phyloP scores from a whole-genome alignment of 23 red algal species.

The Gracilaria vermiculophylla region DNA sequence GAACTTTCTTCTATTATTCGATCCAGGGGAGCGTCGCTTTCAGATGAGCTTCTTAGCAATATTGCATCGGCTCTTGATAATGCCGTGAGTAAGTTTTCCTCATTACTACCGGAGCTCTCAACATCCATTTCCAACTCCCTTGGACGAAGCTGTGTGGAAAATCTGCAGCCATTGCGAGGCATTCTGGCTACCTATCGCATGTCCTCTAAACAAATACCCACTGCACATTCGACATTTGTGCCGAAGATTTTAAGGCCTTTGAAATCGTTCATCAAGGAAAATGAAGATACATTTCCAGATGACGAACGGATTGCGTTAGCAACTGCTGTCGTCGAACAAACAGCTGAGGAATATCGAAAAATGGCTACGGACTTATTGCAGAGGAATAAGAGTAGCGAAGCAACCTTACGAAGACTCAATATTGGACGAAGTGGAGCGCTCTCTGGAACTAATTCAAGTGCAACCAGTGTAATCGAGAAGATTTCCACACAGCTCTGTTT shows the following conservation, averaged over 20 bases:
- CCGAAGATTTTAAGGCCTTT: slow-evolving; percentile 80
- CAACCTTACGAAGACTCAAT: slow-evolving; percentile 77
- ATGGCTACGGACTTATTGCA: slow-evolving; percentile 77
- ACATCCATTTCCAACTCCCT: slow-evolving; percentile 46
- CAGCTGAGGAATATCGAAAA: slow-evolving; percentile 48
- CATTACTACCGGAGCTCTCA: slow-evolving; percentile 44
- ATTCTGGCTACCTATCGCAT: slow-evolving; percentile 96
- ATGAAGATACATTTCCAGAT: slow-evolving; percentile 12
- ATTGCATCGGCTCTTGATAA: slow-evolving; percentile 40
- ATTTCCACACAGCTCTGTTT: slow-evolving; percentile 78
- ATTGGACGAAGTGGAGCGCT: slow-evolving; percentile 64
- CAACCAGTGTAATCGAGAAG: slow-evolving; percentile 62
- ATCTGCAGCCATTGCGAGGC: slow-evolving; percentile 86
- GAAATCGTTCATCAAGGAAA: slow-evolving; percentile 65
- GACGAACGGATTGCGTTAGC: slow-evolving; percentile 22
- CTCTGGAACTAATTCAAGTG: neutral
- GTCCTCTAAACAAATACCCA: slow-evolving; percentile 86
- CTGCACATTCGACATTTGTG: slow-evolving; percentile 77
- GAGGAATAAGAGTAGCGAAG: slow-evolving; percentile 76
- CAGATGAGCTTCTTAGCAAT: neutral
- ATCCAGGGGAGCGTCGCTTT: neutral
- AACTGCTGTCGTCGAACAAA: slow-evolving; percentile 38
- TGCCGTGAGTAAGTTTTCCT: slow-evolving; percentile 20
- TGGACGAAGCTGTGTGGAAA: slow-evolving; percentile 61
- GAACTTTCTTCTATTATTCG: slow-evolving; percentile 63